A percentile compares a stretch with the other conserved stretches of the same genome.
Conservation (phyloP, 2,329 filamentous ascomycete species). For the Biscogniauxia mediterranea region DNA sequence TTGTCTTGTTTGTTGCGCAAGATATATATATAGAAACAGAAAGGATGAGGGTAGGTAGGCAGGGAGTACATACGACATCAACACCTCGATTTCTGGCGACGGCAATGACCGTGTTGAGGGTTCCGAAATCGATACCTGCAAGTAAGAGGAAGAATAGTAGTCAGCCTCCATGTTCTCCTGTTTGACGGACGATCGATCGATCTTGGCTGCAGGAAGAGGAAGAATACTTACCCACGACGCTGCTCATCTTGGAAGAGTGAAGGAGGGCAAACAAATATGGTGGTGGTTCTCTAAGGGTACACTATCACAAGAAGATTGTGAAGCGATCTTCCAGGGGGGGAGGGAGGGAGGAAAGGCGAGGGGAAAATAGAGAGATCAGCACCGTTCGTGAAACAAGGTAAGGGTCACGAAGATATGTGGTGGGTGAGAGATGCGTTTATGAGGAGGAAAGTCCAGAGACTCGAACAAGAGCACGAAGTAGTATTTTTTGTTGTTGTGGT, state of each 20-base stretch:
- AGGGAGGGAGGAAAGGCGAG: neutral
- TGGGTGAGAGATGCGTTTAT: neutral
- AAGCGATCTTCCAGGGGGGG: neutral
- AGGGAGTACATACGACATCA: conserved; percentile 78
- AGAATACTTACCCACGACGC: conserved; percentile 49
- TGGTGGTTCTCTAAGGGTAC: neutral
- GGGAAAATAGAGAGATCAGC: neutral
- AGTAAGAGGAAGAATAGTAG: conserved; percentile 5
- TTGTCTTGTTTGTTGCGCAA: conserved; percentile 19
- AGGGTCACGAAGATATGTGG: neutral
- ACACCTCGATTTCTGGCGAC: conserved; percentile 98
- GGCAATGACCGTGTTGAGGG: conserved; percentile 94
- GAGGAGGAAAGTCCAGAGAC: neutral
- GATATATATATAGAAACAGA: conserved; percentile 15
- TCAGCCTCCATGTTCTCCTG: conserved; percentile 2
- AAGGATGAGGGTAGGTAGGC: conserved; percentile 1
- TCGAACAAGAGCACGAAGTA: neutral
- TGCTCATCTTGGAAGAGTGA: conserved; percentile 45
- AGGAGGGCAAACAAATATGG: conserved; percentile 17
- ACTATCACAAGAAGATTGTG: neutral
- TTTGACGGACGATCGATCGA: no score
- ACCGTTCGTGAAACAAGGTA: conserved; percentile 6
- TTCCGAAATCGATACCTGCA: conserved; percentile 87
- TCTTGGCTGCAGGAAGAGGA: no score
- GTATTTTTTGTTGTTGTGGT: no score